Percentiles rank a stretch among this genome's conserved stretches.
Evolutionary conservation across 208 protist species (phyloP).

Genomic region (Entamoeba histolytica): DNA sequence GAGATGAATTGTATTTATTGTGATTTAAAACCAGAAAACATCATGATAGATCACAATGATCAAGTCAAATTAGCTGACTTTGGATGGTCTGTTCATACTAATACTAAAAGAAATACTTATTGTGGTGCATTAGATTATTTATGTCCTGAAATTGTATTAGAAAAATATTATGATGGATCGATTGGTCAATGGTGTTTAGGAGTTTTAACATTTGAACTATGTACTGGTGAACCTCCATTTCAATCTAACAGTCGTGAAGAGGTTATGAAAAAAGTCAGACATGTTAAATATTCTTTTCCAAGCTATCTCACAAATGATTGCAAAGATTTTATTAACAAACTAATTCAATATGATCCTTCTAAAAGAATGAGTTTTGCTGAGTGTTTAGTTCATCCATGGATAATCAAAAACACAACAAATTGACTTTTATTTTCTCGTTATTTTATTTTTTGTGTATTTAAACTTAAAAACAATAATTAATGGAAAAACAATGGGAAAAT

Average conservation of each 20-base stretch:
- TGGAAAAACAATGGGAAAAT: too few species aligned
- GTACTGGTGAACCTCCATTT: too few species aligned
- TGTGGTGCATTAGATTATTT: constrained; percentile 33
- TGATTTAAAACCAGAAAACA: constrained; percentile 34
- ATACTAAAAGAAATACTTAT: constrained; percentile 2
- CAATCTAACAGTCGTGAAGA: too few species aligned
- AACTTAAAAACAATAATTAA: too few species aligned
- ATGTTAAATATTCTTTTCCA: too few species aligned
- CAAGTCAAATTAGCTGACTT: constrained; percentile 35
- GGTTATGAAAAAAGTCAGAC: too few species aligned
- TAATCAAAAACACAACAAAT: not conserved
- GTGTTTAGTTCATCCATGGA: not conserved
- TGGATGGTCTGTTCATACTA: constrained; percentile 17
- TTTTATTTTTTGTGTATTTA: too few species aligned
- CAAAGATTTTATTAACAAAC: not conserved
- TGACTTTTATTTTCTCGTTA: too few species aligned
- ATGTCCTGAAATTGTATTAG: constrained; percentile 24
- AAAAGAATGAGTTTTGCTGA: too few species aligned
- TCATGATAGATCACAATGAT: constrained; percentile 17
- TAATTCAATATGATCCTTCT: too few species aligned
- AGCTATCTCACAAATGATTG: not conserved
- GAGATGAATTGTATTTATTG: constrained; percentile 16
- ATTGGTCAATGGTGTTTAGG: too few species aligned
- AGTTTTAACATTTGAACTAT: not conserved
- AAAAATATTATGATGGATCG: too few species aligned